A percentile compares a stretch with the other conserved stretches of the same genome.
Conservation (phyloP, 2,329 filamentous ascomycete genomes). For the Nectriaceae sp. region DNA sequence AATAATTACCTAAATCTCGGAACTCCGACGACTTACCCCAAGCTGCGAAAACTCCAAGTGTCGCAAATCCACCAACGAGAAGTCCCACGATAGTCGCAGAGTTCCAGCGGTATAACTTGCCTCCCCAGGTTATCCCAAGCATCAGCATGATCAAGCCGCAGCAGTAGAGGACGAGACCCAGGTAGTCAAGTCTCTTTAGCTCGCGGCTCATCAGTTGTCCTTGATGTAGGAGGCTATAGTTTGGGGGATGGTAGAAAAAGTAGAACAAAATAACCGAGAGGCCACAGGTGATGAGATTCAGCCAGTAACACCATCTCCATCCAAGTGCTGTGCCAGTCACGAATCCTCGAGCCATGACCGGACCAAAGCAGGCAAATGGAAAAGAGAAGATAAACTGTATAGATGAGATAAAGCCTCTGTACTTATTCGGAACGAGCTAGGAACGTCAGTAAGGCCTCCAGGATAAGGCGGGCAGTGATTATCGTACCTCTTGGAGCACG, state of each 20-base stretch:
- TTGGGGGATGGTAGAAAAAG: neutral
- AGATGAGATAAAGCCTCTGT: neutral
- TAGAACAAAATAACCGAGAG: slow-evolving; percentile 1
- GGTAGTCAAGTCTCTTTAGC: neutral
- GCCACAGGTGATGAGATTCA: neutral
- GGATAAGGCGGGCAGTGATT: neutral
- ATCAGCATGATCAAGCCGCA: neutral
- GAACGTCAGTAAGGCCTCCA: neutral
- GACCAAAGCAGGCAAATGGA: neutral
- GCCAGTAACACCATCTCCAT: slow-evolving; percentile 2
- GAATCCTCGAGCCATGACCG: neutral
- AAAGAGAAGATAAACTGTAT: neutral
- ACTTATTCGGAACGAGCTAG: slow-evolving; percentile 3
- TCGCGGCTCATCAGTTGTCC: neutral
- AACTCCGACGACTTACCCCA: slow-evolving; percentile 1
- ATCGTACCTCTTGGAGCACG: neutral
- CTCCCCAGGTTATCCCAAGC: neutral
- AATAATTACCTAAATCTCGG: neutral
- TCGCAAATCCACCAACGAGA: neutral
- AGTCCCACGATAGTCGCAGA: neutral
- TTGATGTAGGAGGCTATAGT: neutral
- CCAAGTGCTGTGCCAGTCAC: neutral
- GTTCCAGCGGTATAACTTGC: neutral
- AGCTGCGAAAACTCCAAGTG: neutral
- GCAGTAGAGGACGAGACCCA: neutral